phyloP scores from a whole-genome alignment of 2,329 filamentous ascomycete species.

The Graphilbum ipis-grandicollis region DNA sequence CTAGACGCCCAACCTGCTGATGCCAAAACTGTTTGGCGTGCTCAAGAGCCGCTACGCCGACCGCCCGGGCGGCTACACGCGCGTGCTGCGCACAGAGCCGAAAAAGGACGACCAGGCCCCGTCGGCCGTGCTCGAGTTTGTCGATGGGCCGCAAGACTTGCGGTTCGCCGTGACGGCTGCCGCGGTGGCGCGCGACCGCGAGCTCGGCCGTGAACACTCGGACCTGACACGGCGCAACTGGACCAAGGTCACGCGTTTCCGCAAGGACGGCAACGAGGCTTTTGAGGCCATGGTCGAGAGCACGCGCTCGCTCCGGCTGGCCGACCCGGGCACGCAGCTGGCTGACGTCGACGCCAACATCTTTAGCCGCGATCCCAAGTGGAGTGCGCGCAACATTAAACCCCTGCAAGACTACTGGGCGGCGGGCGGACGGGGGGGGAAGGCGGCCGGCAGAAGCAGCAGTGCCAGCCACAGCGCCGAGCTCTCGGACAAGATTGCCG shows the following conservation, averaged over 20 bases:
- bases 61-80: conserved; percentile 84
- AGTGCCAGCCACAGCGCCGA: background rate
- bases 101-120: conserved; percentile 67
- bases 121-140: conserved; percentile 82
- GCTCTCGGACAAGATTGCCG: background rate
- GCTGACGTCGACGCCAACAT: conserved; percentile 7
- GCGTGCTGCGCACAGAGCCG: conserved; percentile 81
- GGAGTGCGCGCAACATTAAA: background rate
- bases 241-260: conserved; percentile 64
- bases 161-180: conserved; percentile 88
- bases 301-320: conserved; percentile 18
- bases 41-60: conserved; percentile 62
- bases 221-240: conserved; percentile 64
- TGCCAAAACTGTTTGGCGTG: conserved; percentile 78
- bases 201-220: conserved; percentile 39
- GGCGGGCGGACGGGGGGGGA: background rate
- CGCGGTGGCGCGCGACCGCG: conserved; percentile 50
- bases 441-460: background rate
- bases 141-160: conserved; percentile 87
- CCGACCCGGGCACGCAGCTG: conserved; percentile 9
- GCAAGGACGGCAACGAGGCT: conserved; percentile 45
- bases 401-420: conserved; percentile 8
- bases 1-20: conserved; percentile 47
- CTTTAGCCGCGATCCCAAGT: conserved; percentile 2
- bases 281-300: conserved; percentile 47